phyloP scores from a whole-genome alignment of 2,329 filamentous ascomycete species.

The Ambrosiella xylebori region DNA sequence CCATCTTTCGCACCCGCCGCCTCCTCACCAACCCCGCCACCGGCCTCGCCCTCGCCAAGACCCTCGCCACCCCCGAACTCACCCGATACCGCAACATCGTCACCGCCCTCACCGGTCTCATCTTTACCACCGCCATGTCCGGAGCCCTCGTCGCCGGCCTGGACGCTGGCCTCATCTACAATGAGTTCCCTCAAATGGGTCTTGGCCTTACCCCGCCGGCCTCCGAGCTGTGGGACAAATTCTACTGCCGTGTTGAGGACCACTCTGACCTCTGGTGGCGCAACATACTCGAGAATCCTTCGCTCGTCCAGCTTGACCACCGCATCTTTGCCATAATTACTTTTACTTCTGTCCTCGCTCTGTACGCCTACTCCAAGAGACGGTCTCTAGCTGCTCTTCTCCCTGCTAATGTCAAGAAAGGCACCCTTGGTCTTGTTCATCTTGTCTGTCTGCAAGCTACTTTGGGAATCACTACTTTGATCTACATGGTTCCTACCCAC shows the following conservation, averaged over 20 bases:
- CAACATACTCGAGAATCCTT: slow-evolving; percentile 95
- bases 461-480: slow-evolving; percentile 75
- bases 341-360: slow-evolving; percentile 59
- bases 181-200: slow-evolving; percentile 96
- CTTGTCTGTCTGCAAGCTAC: slow-evolving; percentile 66
- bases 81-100: slow-evolving; percentile 57
- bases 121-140: slow-evolving; percentile 84
- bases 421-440: slow-evolving; percentile 64
- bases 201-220: slow-evolving; percentile 62
- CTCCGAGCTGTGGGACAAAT: slow-evolving; percentile 67
- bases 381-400: slow-evolving; percentile 40
- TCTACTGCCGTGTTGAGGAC: slow-evolving; percentile 68
- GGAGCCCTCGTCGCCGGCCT: slow-evolving; percentile 86
- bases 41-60: slow-evolving; percentile 41
- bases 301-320: slow-evolving; percentile 88
- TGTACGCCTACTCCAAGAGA: slow-evolving; percentile 67
- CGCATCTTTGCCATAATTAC: slow-evolving; percentile 81
- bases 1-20: slow-evolving; percentile 61
- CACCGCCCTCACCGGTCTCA: slow-evolving; percentile 51
- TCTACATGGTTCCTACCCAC: slow-evolving; percentile 82
- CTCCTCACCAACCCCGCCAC: slow-evolving; percentile 50
- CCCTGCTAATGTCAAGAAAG: slow-evolving; percentile 46
- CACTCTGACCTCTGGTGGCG: slow-evolving; percentile 82
- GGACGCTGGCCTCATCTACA: slow-evolving; percentile 94
- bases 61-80: slow-evolving; percentile 50